Evolutionary conservation across 164 flowering plant genomes (phyloP), one percentile per base, ranked within the genome.

Genomic region (Stephania yunnanensis): DNA sequence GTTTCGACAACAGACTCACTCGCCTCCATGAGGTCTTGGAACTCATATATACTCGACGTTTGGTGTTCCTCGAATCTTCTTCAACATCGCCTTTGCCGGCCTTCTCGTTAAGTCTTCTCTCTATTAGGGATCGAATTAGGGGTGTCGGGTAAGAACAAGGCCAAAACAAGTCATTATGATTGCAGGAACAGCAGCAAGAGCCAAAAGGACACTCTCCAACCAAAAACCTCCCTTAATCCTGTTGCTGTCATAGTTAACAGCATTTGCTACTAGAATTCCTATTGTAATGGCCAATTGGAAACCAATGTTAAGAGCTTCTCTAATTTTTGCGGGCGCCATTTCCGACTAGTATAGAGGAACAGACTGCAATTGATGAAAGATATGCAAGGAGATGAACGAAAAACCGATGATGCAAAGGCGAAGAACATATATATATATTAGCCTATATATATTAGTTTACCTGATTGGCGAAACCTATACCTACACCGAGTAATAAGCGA

Each of bases 381-480:
- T 48, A 48, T 48, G 12, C 53, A 48, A 7, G 53, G 53, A 48
- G 36, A 31, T 31, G 36, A 31, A 7, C 12, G 53, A 48, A 48
- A 48, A 48, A 7, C 5, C 12, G 53, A 48, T 1, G 29, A 7
- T 22, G 10, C 44, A 67, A 67, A 67, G 1, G 10, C 5, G 29
- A 67, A 42, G 13, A 25, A 8, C 10, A n/a, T n/a, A n/a, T n/a
- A n/a, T n/a, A n/a, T n/a, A n/a, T n/a, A 67, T 17, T n/a, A 12
- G 25, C 11, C 9, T 31, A 7, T 44, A n/a, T 15, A 63, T 9
- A 10, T n/a, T n/a, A 19, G 3, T 20, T 12, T 74, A 77, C 83
- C 83, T 81, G 83, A 67, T 71, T 78, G 6, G 77, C 77, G 22
- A 69, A 76, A 6, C 83, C 81, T 10, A 78, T 75, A 48, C 81